phyloP scores from a whole-genome alignment of 2,329 filamentous ascomycete genomes.

The Dothistroma pini region DNA sequence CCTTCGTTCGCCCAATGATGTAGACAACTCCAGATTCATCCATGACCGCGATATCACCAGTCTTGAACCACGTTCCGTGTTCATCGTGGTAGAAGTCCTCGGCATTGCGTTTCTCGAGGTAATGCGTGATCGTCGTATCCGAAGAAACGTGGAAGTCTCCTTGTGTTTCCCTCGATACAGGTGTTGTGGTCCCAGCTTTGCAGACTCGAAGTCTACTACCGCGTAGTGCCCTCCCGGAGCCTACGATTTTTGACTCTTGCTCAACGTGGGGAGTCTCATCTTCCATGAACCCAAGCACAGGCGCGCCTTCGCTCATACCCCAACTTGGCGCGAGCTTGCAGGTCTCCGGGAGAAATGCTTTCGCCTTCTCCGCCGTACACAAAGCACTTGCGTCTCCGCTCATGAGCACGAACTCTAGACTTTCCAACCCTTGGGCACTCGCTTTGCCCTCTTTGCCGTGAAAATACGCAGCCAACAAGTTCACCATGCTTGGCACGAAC shows the following conservation, averaged over 20 bases:
- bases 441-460: not conserved
- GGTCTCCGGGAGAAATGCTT: not conserved
- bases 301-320: slow-evolving; percentile 4
- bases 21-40: slow-evolving; percentile 7
- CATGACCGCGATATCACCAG: slow-evolving; percentile 19
- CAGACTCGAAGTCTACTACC: slow-evolving; percentile 1
- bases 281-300: not conserved
- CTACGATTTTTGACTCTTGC: not conserved
- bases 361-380: not conserved
- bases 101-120: not conserved
- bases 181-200: not conserved
- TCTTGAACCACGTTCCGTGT: slow-evolving; percentile 16
- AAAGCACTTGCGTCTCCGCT: not conserved
- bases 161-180: not conserved
- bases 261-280: not conserved
- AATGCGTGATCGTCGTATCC: not conserved
- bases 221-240: not conserved
- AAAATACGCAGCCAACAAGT: not conserved
- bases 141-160: not conserved
- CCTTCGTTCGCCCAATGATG: slow-evolving; percentile 16
- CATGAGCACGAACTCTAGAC: not conserved
- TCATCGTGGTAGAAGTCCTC: slow-evolving; percentile 3
- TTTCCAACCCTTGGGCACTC: not conserved
- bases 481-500: slow-evolving; percentile 4
- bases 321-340: not conserved